Evolutionary conservation across 2,329 filamentous ascomycete genomes (phyloP), one percentile per base, ranked within the genome.

Genomic region (Plenodomus tracheiphilus): DNA sequence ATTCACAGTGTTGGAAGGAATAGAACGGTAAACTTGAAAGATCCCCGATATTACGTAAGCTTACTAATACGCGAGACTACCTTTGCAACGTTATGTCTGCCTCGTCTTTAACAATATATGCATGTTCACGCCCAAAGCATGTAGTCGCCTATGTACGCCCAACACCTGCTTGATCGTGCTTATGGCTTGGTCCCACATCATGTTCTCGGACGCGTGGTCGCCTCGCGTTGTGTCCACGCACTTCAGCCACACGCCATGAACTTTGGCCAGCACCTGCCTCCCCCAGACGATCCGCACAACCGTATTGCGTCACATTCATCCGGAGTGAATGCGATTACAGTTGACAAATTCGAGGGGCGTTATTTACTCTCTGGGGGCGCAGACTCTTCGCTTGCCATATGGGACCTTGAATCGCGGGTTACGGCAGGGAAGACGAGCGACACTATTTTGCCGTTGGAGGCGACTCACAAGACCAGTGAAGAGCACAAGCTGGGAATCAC

Each of bases 301-400:
- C 16, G 67, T 79, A 58, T 51, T 81, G 80, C 78, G 39, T 89
- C 91, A 1, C 91, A 96, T 71, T 81, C 83, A 45, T 83, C 89
- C 3, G 91, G 91, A 13, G 88, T 92, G 32, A 94, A 87, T 65
- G 84, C 87, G 34, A 76, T 97, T 35, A 85, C 88, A 0, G 81
- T 96, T 34, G 92, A 97, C 64, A 84, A 85, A 41, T 91, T 94
- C 64, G 89, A 94, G 54, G 90, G 89, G 2, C 80, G 85, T 66
- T 85, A 89, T 58, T 80, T 97, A 54, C 74, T 96, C 2, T 96
- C 92, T 0, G 93, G 90, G 3, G 91, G 92, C 22, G 87, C 89
- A 4, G 91, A 96, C 66, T 89, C 88, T 9, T 88, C 88, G 1
- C 84, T 97, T 64, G 88, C 86, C 58, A 75, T 97, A 39, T 97